Conservation (phyloP, 108 stramenopile genomes). For the Pseudonitzschia pungens region DNA sequence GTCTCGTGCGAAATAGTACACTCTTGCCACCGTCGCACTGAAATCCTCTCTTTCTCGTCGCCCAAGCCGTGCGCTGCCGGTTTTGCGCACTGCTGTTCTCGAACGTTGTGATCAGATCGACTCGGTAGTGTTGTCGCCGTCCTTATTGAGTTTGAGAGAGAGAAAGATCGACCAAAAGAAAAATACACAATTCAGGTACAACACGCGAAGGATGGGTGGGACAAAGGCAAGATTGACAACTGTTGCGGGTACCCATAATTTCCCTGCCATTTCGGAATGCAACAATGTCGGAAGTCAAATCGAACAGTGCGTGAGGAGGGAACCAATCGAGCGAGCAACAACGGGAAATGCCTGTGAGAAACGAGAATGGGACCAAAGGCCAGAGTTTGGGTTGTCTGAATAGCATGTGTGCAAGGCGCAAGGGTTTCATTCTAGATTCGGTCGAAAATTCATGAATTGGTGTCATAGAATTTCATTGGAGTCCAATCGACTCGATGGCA, state of each 20-base stretch:
- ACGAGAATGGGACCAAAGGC: too few species aligned
- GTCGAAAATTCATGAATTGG: background rate
- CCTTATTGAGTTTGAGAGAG: constrained; percentile 82
- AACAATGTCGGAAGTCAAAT: too few species aligned
- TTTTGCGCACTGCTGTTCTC: too few species aligned
- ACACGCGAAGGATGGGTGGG: constrained; percentile 83
- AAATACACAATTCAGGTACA: constrained; percentile 90
- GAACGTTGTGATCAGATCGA: background rate
- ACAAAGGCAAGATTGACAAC: constrained; percentile 89
- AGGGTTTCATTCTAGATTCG: too few species aligned
- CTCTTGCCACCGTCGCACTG: background rate
- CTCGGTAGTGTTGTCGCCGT: constrained; percentile 15
- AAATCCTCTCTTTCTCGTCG: too few species aligned
- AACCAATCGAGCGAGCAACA: background rate
- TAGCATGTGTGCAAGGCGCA: too few species aligned
- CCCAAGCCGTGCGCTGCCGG: background rate
- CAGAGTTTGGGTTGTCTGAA: too few species aligned
- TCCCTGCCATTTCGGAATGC: constrained; percentile 4
- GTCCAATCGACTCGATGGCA: background rate
- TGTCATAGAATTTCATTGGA: too few species aligned
- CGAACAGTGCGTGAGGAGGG: too few species aligned
- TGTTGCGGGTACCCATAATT: constrained; percentile 86
- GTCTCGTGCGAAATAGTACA: background rate
- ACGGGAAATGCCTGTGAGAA: background rate
- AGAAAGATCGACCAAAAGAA: constrained; percentile 94